Evolutionary conservation across 108 stramenopile species (phyloP), one percentile per base, ranked within the genome.

Genomic region (Nitzschia sp.): DNA sequence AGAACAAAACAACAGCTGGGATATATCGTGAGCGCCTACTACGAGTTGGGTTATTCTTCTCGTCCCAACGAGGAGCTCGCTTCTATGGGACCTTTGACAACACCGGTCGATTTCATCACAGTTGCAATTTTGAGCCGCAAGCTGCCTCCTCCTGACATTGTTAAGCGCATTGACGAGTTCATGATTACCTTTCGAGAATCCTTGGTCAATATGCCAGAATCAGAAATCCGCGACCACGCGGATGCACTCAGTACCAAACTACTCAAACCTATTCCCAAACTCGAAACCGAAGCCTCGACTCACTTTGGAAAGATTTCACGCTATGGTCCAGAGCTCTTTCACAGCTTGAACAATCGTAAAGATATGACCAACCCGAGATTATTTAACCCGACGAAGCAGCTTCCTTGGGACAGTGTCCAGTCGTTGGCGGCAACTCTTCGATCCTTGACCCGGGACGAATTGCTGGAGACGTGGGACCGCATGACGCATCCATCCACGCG

Each of bases 1-100:
- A 66, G 93, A 21, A 94, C 93, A n/a, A 88, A 94, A 61, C 88
- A 90, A 68, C 77, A 84, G 32, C 78, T 90, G 6, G 88, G 92
- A 3, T 93, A 93, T 53, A 77, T 95, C 68, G 90, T 95, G 16
- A 70, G 75, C 61, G 75, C 76, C 5, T 89, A 84, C 47, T 90
- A 89, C 60, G 91, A 92, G 48, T 26, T 85, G 46, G 83, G 76
- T 16, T 76, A 76, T 38, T 84, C 89, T 9, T 73, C 82, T 16
- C 60, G 53, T 25, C 23, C 47, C 13, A 16, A 68, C 5, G 38
- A 53, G 5, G 66, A 63, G 1, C 22, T 31, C 21, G 45, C 48
- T 17, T 23, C 38, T 3, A 11, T 67, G 23, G 61, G 72, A 33
- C 79, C 78, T 21, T 63, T 63, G 36, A 72, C 79, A 9, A 80